These are phyloP conservation scores for Actinomortierella wolfii DNA, from an alignment of 371 early-diverging fungal species.

Conservation along the genomic window DNA sequence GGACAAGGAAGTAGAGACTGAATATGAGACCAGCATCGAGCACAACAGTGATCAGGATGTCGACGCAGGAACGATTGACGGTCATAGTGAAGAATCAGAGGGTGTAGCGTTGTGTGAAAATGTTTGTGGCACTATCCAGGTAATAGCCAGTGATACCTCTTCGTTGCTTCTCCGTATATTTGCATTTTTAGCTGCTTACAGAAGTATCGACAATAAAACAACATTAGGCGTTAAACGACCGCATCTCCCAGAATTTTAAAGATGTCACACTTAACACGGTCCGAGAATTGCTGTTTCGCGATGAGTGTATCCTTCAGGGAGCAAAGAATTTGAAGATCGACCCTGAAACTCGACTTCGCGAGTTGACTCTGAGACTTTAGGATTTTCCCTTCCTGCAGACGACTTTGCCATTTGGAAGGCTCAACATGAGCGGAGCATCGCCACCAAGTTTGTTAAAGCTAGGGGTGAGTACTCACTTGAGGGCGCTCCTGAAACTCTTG, in stretches of 20 bases:
- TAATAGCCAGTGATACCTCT: too few species aligned
- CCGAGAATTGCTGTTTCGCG: slow-evolving; percentile 2
- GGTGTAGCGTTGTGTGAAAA: too few species aligned
- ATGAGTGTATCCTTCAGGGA: neutral
- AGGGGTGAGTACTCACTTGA: slow-evolving; percentile 1
- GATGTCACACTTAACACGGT: neutral
- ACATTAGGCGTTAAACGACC: slow-evolving; percentile 5
- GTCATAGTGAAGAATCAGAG: too few species aligned
- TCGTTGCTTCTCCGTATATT: too few species aligned
- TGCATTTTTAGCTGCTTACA: too few species aligned
- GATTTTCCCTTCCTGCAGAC: slow-evolving; percentile 10
- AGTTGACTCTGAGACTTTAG: neutral
- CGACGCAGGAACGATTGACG: too few species aligned
- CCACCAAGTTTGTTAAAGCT: slow-evolving; percentile 12
- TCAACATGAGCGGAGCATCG: slow-evolving; percentile 11
- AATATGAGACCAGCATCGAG: too few species aligned
- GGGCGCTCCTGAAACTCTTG: neutral
- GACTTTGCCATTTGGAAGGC: slow-evolving; percentile 8
- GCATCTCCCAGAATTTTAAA: slow-evolving; percentile 8
- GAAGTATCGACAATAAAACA: too few species aligned
- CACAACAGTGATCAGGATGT: too few species aligned
- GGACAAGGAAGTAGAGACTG: too few species aligned
- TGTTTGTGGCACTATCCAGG: too few species aligned
- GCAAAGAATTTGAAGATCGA: slow-evolving; percentile 10
- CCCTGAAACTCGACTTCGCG: slow-evolving; percentile 7